Conservation (phyloP, 2,329 filamentous ascomycete species). For the Phyllosticta paracitricarpa region DNA sequence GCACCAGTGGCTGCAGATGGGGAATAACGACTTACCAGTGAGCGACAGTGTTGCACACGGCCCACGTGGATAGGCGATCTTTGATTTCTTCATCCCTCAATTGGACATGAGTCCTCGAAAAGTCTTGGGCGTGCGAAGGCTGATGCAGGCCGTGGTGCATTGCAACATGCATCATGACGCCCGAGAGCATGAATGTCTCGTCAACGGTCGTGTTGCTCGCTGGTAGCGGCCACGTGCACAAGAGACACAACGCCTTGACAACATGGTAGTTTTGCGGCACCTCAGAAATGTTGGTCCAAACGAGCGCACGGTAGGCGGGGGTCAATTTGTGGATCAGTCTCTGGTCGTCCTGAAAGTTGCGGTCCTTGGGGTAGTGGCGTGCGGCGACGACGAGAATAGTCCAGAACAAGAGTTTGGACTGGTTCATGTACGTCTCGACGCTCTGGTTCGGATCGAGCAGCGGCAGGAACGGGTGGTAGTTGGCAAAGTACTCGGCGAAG, state of each 20-base stretch:
- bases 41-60: slow-evolving; percentile 74
- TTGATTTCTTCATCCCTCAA: slow-evolving; percentile 70
- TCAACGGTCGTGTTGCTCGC: slow-evolving; percentile 73
- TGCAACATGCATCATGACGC: slow-evolving; percentile 79
- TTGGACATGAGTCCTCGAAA: slow-evolving; percentile 64
- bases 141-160: slow-evolving; percentile 75
- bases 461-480: slow-evolving; percentile 68
- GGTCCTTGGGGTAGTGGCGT: slow-evolving; percentile 56
- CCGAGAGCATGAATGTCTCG: slow-evolving; percentile 70
- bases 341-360: slow-evolving; percentile 44
- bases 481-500: slow-evolving; percentile 65
- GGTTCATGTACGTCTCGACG: slow-evolving; percentile 62
- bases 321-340: slow-evolving; percentile 58
- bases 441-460: slow-evolving; percentile 58
- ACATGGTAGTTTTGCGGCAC: slow-evolving; percentile 71
- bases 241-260: slow-evolving; percentile 68
- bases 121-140: slow-evolving; percentile 74
- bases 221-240: slow-evolving; percentile 75
- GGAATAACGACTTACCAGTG: slow-evolving; percentile 45
- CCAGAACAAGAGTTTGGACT: slow-evolving; percentile 80
- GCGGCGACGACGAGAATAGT: slow-evolving; percentile 66
- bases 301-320: slow-evolving; percentile 53
- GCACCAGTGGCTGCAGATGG: background rate
- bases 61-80: slow-evolving; percentile 72
- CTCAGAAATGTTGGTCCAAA: slow-evolving; percentile 69